Evolutionary conservation across 371 early-diverging fungal genomes (phyloP).

Genomic region (Saksenaea oblongispora): DNA sequence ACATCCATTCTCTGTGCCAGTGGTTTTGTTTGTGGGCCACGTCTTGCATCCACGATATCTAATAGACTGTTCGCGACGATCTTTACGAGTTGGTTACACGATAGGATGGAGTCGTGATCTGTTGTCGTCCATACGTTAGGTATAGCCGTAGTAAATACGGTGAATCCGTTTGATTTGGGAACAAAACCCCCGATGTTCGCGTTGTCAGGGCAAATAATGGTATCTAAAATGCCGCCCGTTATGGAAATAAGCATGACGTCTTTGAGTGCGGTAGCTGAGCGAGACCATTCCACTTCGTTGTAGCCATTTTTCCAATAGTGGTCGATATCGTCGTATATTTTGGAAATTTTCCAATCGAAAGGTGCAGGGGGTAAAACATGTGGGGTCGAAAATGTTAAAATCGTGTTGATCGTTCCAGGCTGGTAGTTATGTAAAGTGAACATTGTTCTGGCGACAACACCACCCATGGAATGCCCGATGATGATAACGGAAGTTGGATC

Average conservation of each 20-base stretch:
- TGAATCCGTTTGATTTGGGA: conserved; percentile 71
- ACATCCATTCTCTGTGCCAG: conserved; percentile 63
- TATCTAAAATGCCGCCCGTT: conserved; percentile 90
- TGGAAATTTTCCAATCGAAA: conserved; percentile 74
- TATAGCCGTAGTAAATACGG: conserved; percentile 78
- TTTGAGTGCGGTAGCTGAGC: conserved; percentile 17
- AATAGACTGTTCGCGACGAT: conserved; percentile 61
- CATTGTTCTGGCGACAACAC: conserved; percentile 87
- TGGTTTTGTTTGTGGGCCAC: conserved; percentile 66
- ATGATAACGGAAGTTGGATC: conserved; percentile 78
- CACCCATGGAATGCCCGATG: conserved; percentile 97
- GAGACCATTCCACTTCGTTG: conserved; percentile 12
- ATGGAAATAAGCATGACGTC: conserved; percentile 85
- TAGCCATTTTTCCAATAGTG: conserved; percentile 72
- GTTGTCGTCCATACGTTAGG: conserved; percentile 88
- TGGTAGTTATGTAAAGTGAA: conserved; percentile 75
- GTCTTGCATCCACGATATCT: conserved; percentile 69
- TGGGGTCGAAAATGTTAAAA: conserved; percentile 91
- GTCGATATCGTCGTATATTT: conserved; percentile 77
- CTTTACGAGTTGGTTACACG: conserved; percentile 89
- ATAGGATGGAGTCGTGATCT: conserved; percentile 89
- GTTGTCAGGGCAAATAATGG: conserved; percentile 80
- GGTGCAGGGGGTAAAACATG: conserved; percentile 86
- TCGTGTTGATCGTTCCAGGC: conserved; percentile 76
- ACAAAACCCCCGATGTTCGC: conserved; percentile 76